Conservation (phyloP, 75 land plant genomes). For the Isoetes taiwanensis region DNA sequence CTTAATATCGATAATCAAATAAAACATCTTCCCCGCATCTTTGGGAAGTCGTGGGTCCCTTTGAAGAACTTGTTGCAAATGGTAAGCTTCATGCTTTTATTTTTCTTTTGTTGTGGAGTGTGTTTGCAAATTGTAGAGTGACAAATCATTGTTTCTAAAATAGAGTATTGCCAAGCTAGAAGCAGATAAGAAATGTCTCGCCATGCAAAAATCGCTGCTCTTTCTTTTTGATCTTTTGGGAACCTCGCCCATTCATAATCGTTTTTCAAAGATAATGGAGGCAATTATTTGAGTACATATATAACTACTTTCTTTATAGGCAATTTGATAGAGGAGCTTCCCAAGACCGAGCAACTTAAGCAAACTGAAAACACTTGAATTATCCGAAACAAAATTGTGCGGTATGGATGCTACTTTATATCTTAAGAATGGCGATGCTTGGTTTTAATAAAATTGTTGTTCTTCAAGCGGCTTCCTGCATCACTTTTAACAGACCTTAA, state of each 20-base stretch:
- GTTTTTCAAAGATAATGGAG: background rate
- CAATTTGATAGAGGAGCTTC: constrained; percentile 1
- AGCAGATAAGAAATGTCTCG: background rate
- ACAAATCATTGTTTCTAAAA: background rate
- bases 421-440: background rate
- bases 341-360: background rate
- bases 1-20: no score
- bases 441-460: background rate
- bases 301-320: no score
- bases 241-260: background rate
- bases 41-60: background rate
- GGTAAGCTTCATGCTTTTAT: no score
- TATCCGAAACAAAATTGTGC: background rate
- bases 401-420: background rate
- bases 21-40: background rate
- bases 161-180: background rate
- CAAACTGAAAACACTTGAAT: constrained; percentile 3
- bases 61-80: background rate
- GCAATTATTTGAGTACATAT: no score
- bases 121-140: no score
- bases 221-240: no score
- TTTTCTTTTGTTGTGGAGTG: no score
- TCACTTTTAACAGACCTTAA: background rate
- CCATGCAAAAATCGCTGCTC: background rate
- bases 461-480: background rate